Evolutionary conservation across 192 early-diverging fungal species (phyloP), one percentile per base, ranked within the genome.

Genomic region (Linnemannia zychae): DNA sequence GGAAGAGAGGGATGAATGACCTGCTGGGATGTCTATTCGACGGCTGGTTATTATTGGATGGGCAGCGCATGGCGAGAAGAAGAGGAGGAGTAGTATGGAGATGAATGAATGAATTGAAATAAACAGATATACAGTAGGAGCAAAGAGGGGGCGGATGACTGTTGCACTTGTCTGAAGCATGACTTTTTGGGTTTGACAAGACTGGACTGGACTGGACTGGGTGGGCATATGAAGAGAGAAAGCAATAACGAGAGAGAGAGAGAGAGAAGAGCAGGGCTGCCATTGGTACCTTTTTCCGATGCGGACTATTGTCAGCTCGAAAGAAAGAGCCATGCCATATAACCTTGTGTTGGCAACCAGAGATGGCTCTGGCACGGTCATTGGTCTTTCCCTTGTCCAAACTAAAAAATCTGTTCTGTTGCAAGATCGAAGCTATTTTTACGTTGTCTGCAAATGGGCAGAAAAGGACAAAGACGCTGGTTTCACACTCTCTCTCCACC

Each of bases 261-360:
- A n/a, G n/a, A 49, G 50, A 20, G 17, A 52, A 52, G 57, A 63
- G 57, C 57, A 63, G 57, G 6, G 57, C 57, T 15, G 57, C 57
- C 24, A 63, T 63, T 63, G 57, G 57, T 63, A 63, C 57, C 57
- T 63, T 63, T 44, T 63, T 63, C 57, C 57, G 57, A 63, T 63
- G 57, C 57, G 57, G 57, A 63, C 57, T 63, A 31, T 63, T 63
- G 57, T 63, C 57, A 2, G 31, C 57, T 44, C 3, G 4, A 44
- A 9, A 9, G 9, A 3, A 44, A 44, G 40, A 44, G 40, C 40
- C 3, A 9, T 44, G 40, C 40, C 40, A 44, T 44, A 44, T 44
- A 44, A 44, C 40, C 40, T 44, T 44, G 40, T 9, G 9, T 44
- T 44, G 9, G 40, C 40, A 44, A 44, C 4, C 3, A 6, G 40